Percentiles rank a stretch among this genome's conserved stretches.
Conservation (phyloP, 768 basidiomycete species). For the Boletus bicolor region DNA sequence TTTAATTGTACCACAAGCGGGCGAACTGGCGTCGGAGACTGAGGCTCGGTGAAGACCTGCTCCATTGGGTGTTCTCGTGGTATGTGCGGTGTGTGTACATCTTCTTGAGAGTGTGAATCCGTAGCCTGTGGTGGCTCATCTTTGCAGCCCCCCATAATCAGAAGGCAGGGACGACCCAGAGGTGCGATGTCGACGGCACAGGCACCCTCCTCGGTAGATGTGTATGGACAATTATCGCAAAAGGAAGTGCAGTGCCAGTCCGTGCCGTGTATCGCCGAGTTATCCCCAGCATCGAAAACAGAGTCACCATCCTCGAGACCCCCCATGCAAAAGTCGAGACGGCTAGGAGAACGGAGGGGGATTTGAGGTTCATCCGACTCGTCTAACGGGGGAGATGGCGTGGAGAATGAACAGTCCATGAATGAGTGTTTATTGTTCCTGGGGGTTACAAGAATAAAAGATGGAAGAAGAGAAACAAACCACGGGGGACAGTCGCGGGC, state of each 20-base stretch:
- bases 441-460: neutral
- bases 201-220: slow-evolving; percentile 10
- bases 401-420: slow-evolving; percentile 14
- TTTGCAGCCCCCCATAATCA: neutral
- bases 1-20: slow-evolving; percentile 8
- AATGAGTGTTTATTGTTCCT: neutral
- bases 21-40: slow-evolving; percentile 24
- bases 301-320: neutral
- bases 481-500: slow-evolving; percentile 1
- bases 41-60: slow-evolving; percentile 15
- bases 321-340: slow-evolving; percentile 40
- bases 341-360: slow-evolving; percentile 48
- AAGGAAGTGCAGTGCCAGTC: slow-evolving; percentile 12
- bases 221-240: neutral
- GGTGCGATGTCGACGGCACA: neutral
- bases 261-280: slow-evolving; percentile 3
- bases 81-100: slow-evolving; percentile 4
- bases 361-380: slow-evolving; percentile 11
- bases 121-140: slow-evolving; percentile 4
- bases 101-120: slow-evolving; percentile 16
- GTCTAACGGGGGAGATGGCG: slow-evolving; percentile 3
- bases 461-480: neutral
- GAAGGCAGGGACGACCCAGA: neutral
- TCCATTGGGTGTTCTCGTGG: slow-evolving; percentile 13
- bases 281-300: neutral